Conservation (phyloP, 2,329 filamentous ascomycete genomes). For the Ambrosiella beaveri region DNA sequence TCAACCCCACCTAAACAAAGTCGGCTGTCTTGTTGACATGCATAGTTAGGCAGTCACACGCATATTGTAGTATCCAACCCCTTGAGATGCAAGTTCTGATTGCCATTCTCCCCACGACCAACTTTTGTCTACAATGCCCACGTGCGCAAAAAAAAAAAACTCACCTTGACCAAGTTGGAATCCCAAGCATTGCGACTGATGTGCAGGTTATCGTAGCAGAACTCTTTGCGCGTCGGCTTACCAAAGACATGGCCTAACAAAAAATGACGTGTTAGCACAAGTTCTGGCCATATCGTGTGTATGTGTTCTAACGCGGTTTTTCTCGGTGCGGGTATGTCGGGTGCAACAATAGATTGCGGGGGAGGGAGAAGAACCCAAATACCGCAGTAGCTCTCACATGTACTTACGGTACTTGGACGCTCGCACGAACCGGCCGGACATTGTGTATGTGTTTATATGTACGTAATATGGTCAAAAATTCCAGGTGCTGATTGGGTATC, state of each 20-base stretch:
- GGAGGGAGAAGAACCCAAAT: neutral
- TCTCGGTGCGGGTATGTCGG: neutral
- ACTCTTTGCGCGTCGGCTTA: constrained; percentile 86
- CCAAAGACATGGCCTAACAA: constrained; percentile 91
- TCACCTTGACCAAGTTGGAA: constrained; percentile 91
- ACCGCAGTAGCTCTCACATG: neutral
- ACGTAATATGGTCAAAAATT: neutral
- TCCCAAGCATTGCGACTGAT: constrained; percentile 99
- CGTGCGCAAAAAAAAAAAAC: constrained; percentile 15
- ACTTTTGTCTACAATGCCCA: too few species aligned
- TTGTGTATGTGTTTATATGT: constrained; percentile 19
- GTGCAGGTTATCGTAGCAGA: constrained; percentile 95
- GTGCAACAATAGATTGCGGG: neutral
- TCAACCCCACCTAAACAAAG: too few species aligned
- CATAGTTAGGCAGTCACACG: neutral
- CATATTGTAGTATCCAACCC: neutral
- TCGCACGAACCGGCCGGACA: constrained; percentile 49
- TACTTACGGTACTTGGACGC: constrained; percentile 51
- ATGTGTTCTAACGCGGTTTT: too few species aligned
- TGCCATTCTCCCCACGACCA: too few species aligned
- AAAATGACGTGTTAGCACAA: constrained; percentile 8
- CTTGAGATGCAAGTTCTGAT: too few species aligned
- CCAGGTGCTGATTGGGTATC: neutral
- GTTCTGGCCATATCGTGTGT: neutral
- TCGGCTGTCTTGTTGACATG: neutral